Evolutionary conservation across 1,284 basidiomycete genomes (phyloP).

Genomic region (Trichosporon sp.): DNA sequence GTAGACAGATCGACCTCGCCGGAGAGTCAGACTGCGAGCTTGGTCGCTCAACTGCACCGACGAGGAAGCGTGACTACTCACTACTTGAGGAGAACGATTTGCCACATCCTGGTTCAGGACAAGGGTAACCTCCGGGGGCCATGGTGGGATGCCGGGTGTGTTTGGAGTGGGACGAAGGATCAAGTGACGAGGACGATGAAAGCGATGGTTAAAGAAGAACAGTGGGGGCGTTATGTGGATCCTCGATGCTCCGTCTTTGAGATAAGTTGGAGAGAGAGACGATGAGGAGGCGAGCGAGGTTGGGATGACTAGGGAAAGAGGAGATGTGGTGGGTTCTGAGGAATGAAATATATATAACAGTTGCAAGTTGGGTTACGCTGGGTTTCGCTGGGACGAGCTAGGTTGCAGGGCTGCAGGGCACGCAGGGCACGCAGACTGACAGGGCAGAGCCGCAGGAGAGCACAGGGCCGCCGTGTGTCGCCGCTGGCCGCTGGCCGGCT

Average conservation of each 20-base stretch:
- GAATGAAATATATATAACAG: conserved; percentile 5
- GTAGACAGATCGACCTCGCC: neutral
- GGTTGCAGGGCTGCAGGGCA: neutral
- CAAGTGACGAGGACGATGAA: neutral
- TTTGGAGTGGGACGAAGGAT: neutral
- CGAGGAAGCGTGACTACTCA: neutral
- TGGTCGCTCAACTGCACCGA: no score
- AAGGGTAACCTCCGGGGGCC: conserved; percentile 3
- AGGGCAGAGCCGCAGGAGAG: neutral
- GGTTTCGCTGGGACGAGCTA: conserved; percentile 1
- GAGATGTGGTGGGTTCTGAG: conserved; percentile 5
- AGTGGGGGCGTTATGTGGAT: neutral
- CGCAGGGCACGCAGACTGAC: neutral
- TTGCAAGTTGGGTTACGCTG: conserved; percentile 4
- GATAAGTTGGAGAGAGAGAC: neutral
- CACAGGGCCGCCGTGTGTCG: neutral
- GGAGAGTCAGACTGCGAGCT: no score
- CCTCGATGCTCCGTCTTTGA: neutral
- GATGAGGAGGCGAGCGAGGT: conserved; percentile 1
- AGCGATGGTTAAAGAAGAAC: neutral
- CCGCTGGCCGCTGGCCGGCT: neutral
- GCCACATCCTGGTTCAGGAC: conserved; percentile 6
- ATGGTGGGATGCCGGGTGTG: neutral
- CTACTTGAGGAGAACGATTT: conserved; percentile 4
- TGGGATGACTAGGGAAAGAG: conserved; percentile 2